Conservation (phyloP, 768 basidiomycete genomes). For the Lyophyllum shimeji region DNA sequence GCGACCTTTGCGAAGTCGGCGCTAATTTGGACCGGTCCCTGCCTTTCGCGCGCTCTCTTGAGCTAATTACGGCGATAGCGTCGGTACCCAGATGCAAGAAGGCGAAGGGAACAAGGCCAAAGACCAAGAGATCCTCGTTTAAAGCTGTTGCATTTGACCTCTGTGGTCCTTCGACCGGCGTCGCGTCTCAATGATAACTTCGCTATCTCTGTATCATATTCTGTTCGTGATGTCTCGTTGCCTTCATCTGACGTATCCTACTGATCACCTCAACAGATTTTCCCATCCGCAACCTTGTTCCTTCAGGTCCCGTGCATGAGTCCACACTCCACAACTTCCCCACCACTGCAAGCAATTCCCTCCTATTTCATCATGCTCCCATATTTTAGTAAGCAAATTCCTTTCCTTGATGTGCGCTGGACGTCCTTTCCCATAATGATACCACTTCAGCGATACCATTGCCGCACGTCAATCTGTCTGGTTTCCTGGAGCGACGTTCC, state of each 20-base stretch:
- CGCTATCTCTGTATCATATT: background rate
- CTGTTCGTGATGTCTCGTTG: background rate
- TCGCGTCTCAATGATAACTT: background rate
- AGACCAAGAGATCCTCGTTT: background rate
- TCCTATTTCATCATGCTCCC: background rate
- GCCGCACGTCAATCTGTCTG: too few relatives aligned
- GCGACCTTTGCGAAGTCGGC: background rate
- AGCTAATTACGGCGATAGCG: background rate
- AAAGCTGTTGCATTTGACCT: slow-evolving; percentile 12
- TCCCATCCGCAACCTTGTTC: background rate
- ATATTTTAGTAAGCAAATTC: background rate
- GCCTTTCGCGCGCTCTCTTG: background rate
- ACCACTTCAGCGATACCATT: background rate
- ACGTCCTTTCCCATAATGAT: background rate
- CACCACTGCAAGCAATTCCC: too few relatives aligned
- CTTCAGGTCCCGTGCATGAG: background rate
- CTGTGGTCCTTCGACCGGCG: slow-evolving; percentile 17
- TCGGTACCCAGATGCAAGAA: slow-evolving; percentile 1
- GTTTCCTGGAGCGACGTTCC: background rate
- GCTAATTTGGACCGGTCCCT: slow-evolving; percentile 2
- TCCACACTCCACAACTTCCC: too few relatives aligned
- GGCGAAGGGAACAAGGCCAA: slow-evolving; percentile 8
- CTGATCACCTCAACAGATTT: background rate
- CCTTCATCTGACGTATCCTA: too few relatives aligned
- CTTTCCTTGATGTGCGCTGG: background rate